Base-by-base conservation (phyloP, 179 eudicot species). In the Drosera spatulata region DNA sequence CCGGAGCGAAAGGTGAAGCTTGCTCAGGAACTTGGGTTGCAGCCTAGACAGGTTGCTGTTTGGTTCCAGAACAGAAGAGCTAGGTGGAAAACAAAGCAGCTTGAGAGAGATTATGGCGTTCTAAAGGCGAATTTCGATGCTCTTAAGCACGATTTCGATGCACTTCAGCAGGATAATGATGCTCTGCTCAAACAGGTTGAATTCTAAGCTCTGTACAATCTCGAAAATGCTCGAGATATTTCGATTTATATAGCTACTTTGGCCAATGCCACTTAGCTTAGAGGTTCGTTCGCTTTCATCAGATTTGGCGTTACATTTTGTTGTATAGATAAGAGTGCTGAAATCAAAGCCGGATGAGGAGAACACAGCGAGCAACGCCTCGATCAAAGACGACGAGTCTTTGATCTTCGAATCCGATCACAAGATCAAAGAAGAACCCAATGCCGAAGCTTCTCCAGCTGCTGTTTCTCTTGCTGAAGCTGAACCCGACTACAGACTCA, bases 1-100 rank as follows among this genome's bases (percentile, higher is more conserved):
- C 97, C 97, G 0, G 97, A 90, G 51, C 73, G 95, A 47, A 90
- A 90, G 62, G 80, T 79, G 41, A 85, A 81, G 78, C 80, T 90
- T 6, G 97, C 97, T 5, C 84, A 85, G 56, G 93, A 90, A 10
- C 90, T 90, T 8, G 93, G 95, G 2, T 67, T 90, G 58, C 93
- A 90, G 77, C 97, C 97, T 22, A 22, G 33, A 22, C 33, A 22
- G 33, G 33, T 22, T 22, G 33, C 33, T 22, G 33, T 22, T 22
- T 22, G 33, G 33, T 22, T 22, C 33, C 33, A 22, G 33, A 22
- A 22, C 33, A 22, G 33, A 22, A 22, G 33, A 22, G 33, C 33
- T 22, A 22, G 33, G 33, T 22, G 33, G 33, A 22, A 22, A 22
- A 22, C 33, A 22, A 22, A 22, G 33, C 33, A 22, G 33, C 33